phyloP scores from a whole-genome alignment of 352 stramenopile genomes.

The Globisporangium takayamanum region DNA sequence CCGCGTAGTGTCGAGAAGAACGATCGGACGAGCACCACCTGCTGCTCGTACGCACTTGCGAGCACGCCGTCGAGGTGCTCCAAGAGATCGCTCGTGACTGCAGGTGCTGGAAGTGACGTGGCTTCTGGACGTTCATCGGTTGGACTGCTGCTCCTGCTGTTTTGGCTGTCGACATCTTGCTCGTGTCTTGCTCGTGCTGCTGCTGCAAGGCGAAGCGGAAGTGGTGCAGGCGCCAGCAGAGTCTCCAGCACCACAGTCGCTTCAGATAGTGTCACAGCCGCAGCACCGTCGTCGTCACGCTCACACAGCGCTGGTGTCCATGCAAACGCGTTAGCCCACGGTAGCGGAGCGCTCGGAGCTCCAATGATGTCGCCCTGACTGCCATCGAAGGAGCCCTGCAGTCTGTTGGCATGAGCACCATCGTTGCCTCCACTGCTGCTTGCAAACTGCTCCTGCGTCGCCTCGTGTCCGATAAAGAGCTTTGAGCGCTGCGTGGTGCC shows the following conservation, averaged over 20 bases:
- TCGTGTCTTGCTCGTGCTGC: background rate
- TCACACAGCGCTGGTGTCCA: background rate
- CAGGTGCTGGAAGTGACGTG: background rate
- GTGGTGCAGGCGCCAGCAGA: background rate
- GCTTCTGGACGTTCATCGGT: background rate
- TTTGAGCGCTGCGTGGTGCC: background rate
- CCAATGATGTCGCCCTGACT: no score
- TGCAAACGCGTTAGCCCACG: background rate
- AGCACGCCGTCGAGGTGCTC: background rate
- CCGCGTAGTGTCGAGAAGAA: background rate
- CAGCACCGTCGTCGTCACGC: background rate
- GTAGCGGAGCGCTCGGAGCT: no score
- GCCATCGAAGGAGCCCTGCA: no score
- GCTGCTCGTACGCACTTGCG: background rate
- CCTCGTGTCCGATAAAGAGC: background rate
- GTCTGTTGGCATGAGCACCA: no score
- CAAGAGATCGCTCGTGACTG: background rate
- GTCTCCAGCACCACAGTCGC: background rate
- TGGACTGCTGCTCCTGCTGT: background rate
- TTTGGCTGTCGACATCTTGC: no score
- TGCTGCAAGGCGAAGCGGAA: background rate
- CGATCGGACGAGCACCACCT: background rate
- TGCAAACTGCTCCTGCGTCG: background rate
- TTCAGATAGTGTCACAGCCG: background rate
- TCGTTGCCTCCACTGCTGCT: background rate